Evolutionary conservation across 2,329 filamentous ascomycete genomes (phyloP).

Genomic region (Cryphonectria radicalis): DNA sequence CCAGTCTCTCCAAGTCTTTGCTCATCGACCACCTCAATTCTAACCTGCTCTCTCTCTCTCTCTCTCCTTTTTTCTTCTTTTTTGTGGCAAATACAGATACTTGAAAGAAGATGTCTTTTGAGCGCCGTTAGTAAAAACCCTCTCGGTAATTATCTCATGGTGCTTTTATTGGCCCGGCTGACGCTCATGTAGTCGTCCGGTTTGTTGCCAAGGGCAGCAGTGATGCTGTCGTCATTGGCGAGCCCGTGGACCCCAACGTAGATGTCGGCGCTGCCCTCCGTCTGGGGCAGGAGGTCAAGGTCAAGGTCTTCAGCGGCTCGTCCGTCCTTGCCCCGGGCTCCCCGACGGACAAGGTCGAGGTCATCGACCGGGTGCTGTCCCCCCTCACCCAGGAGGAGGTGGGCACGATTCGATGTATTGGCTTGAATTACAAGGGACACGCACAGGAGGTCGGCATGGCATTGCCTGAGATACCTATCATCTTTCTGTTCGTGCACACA

Average conservation of each 20-base stretch:
- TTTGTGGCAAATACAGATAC: not conserved
- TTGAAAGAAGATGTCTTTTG: constrained; percentile 22
- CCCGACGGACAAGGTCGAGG: constrained; percentile 51
- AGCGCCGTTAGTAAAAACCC: constrained; percentile 15
- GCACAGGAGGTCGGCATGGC: constrained; percentile 56
- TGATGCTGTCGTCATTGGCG: constrained; percentile 23
- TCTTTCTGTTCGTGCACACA: constrained; percentile 49
- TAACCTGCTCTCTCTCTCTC: not conserved
- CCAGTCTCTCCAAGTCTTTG: not conserved
- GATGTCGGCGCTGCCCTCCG: constrained; percentile 63
- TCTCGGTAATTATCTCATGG: not conserved
- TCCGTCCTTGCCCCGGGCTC: constrained; percentile 61
- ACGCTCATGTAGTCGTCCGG: constrained; percentile 22
- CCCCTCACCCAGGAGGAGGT: constrained; percentile 53
- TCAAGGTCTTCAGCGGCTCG: constrained; percentile 59
- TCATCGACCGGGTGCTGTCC: constrained; percentile 54
- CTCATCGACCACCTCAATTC: not conserved
- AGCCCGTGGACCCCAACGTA: constrained; percentile 39
- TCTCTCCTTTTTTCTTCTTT: too few relatives aligned
- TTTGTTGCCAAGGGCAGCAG: constrained; percentile 27
- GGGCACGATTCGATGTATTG: constrained; percentile 63
- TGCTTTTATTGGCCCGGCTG: not conserved
- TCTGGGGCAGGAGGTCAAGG: constrained; percentile 59
- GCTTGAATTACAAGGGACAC: constrained; percentile 58
- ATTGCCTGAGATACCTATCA: constrained; percentile 57